These are phyloP conservation scores for Gentiana straminea DNA, from an alignment of 257 asterid genomes.

Conservation along the genomic window DNA sequence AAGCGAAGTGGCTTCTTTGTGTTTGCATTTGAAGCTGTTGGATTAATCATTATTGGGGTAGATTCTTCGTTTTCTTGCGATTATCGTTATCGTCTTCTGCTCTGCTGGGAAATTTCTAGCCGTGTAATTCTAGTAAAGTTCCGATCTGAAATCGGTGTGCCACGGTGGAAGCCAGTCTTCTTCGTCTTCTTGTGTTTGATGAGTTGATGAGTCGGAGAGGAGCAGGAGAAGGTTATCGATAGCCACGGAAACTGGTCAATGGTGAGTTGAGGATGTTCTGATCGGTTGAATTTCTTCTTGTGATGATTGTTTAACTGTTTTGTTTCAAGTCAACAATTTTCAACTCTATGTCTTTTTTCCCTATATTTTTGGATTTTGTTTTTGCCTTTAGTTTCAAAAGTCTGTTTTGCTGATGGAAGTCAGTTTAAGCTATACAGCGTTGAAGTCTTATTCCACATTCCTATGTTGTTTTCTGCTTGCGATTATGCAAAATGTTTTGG, in stretches of 20 bases:
- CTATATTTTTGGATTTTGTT: background rate
- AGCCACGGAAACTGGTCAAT: slow-evolving; percentile 29
- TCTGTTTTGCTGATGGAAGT: slow-evolving; percentile 3
- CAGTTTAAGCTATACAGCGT: background rate
- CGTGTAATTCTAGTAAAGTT: slow-evolving; percentile 17
- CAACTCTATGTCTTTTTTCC: slow-evolving; percentile 7
- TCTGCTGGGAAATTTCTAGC: slow-evolving; percentile 15
- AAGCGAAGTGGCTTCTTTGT: slow-evolving; percentile 5
- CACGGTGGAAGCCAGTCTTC: slow-evolving; percentile 19
- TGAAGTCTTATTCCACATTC: no score
- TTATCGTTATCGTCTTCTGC: slow-evolving; percentile 9
- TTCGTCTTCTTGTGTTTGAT: slow-evolving; percentile 38
- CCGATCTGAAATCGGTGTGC: slow-evolving; percentile 62
- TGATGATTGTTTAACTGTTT: slow-evolving; percentile 7
- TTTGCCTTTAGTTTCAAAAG: background rate
- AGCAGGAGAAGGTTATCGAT: slow-evolving; percentile 52
- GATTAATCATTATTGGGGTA: slow-evolving; percentile 3
- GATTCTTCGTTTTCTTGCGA: slow-evolving; percentile 10
- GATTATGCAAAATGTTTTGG: background rate
- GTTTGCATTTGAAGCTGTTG: slow-evolving; percentile 6
- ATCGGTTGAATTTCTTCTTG: slow-evolving; percentile 26
- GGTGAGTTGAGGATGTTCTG: slow-evolving; percentile 37
- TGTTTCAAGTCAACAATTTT: slow-evolving; percentile 20
- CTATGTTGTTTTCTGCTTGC: background rate
- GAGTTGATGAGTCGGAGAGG: slow-evolving; percentile 56